Evolutionary conservation across 192 early-diverging fungal genomes (phyloP), one percentile per base, ranked within the genome.

Genomic region (Umbelopsis sp.): DNA sequence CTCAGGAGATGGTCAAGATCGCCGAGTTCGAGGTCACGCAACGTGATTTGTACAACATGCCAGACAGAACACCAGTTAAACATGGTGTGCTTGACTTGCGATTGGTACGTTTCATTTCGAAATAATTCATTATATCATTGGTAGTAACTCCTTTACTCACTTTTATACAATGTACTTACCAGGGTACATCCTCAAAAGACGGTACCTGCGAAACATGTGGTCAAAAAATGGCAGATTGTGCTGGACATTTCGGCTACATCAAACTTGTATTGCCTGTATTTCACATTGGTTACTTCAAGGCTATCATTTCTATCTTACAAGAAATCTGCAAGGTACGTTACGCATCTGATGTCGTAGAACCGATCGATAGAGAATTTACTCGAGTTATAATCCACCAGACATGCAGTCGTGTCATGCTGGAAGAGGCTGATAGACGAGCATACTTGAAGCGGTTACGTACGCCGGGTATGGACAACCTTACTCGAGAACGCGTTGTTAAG

Each of bases 241-340:
- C 95, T 24, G 98, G 98, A 36, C 98, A 99, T 84, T 99, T 91
- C 85, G 98, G 97, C 20, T 92, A 95, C 71, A 86, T 99, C 34
- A 91, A 94, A 54, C 86, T 99, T 10, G 92, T 90, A 45, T 81
- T 98, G 53, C 98, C 98, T 6, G 94, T 99, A 22, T 99, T 98
- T 77, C 98, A 99, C 52, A 95, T 96, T 85, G 98, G 98, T 51
- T 99, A 96, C 82, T 99, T 98, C 77, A 92, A 93, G 73, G 85
- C 90, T 45, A 92, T 92, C 65, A 87, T 96, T 45, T 89, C 84
- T 22, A 94, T 98, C 66, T 81, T 99, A 38, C 97, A 99, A 84
- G 91, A 95, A 56, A 98, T 98, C 67, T 99, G 98, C 90, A 98
- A 98, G 83, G 93, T 94, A 77, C 52, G 59, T 20, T 26, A 10